phyloP scores from a whole-genome alignment of 345 rosid genomes.

The Pugionium dolabratum region DNA sequence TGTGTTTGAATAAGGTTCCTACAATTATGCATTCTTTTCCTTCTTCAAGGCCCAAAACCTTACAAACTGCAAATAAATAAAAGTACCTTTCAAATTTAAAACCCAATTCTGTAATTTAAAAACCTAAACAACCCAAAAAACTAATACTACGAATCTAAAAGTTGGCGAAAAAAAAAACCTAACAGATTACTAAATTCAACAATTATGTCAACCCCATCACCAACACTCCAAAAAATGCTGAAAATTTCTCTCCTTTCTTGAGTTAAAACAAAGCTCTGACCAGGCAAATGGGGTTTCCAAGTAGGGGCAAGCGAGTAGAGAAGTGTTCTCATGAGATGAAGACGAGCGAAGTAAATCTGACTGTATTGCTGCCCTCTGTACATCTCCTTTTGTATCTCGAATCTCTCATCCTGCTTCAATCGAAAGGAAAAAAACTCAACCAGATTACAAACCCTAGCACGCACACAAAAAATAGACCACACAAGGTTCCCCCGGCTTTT shows the following conservation, averaged over 20 bases:
- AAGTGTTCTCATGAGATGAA: constrained; percentile 72
- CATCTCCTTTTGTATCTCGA: constrained; percentile 64
- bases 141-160: constrained; percentile 4
- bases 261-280: constrained; percentile 41
- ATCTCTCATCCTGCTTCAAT: constrained; percentile 68
- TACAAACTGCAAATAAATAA: constrained; percentile 59
- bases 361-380: constrained; percentile 94
- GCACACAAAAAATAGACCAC: not conserved
- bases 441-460: constrained; percentile 34
- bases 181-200: not conserved
- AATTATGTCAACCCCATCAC: not conserved
- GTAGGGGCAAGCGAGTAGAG: constrained; percentile 74
- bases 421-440: not conserved
- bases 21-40: constrained; percentile 87
- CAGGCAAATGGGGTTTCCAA: constrained; percentile 76
- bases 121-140: not conserved
- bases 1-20: constrained; percentile 91
- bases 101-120: constrained; percentile 20
- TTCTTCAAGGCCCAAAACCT: constrained; percentile 71
- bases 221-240: not conserved
- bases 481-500: not conserved
- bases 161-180: not conserved
- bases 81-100: constrained; percentile 1
- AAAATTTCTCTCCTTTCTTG: not conserved
- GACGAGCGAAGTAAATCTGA: constrained; percentile 86